Percentiles rank a stretch among this genome's conserved stretches.
Conservation (phyloP, 768 basidiomycete species). For the Rhizopogon vulgaris region DNA sequence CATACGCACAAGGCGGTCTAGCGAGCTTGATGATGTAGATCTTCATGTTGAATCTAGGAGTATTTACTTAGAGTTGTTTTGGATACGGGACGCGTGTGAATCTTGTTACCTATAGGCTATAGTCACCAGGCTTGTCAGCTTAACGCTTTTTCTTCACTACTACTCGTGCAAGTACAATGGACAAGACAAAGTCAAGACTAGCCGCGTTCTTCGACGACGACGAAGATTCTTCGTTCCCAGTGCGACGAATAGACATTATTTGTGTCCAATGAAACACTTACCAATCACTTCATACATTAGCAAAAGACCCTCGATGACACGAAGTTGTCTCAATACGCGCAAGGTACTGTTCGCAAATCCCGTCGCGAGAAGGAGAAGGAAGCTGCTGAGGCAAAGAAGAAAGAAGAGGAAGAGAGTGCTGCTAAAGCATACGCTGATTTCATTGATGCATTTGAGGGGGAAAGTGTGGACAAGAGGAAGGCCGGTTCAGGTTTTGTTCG, state of each 20-base stretch:
- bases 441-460: conserved; percentile 77
- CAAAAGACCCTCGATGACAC: conserved; percentile 81
- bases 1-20: conserved; percentile 67
- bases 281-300: conserved; percentile 54
- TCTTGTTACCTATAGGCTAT: background rate
- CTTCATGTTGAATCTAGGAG: background rate
- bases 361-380: conserved; percentile 90
- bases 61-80: background rate
- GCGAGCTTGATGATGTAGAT: conserved; percentile 61
- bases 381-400: conserved; percentile 83
- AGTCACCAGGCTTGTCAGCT: background rate
- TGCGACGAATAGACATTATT: conserved; percentile 81
- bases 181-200: conserved; percentile 40
- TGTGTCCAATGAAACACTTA: conserved; percentile 48
- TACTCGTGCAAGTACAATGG: conserved; percentile 15
- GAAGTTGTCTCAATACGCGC: conserved; percentile 79
- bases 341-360: conserved; percentile 85
- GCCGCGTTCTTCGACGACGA: conserved; percentile 85
- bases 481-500: conserved; percentile 57
- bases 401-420: conserved; percentile 75
- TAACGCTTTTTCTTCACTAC: too few relatives aligned
- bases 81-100: conserved; percentile 19
- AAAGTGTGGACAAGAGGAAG: conserved; percentile 45
- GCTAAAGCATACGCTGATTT: conserved; percentile 81
- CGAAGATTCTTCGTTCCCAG: conserved; percentile 82